Percentiles rank a stretch among this genome's conserved stretches.
Conservation (phyloP, 495 filamentous ascomycete genomes). For the Penicillium parvum region DNA sequence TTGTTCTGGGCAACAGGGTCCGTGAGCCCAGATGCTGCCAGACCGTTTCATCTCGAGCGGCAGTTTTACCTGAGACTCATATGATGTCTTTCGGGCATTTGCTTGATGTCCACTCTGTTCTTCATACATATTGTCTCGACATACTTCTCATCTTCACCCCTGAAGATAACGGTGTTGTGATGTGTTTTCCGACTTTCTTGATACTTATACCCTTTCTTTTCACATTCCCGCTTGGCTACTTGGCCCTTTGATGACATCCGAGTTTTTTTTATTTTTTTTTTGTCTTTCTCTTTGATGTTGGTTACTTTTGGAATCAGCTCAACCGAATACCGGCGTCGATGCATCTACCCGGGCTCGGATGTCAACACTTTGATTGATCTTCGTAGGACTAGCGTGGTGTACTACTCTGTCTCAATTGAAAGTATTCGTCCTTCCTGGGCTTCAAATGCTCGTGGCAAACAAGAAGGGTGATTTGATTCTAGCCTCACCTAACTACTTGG, state of each 20-base stretch:
- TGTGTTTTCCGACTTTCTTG: conserved; percentile 22
- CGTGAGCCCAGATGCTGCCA: not conserved
- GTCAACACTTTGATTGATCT: not conserved
- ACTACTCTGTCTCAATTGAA: not conserved
- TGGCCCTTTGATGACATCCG: conserved; percentile 16
- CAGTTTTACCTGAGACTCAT: not conserved
- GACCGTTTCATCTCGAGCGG: conserved; percentile 3
- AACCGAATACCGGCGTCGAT: conserved; percentile 8
- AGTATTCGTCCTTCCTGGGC: not conserved
- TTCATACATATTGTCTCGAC: conserved; percentile 18
- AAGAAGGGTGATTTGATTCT: not conserved
- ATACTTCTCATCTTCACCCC: conserved; percentile 9
- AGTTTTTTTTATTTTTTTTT: conserved; percentile 7
- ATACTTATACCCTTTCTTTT: conserved; percentile 30
- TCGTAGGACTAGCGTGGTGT: not conserved
- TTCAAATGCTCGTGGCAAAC: not conserved
- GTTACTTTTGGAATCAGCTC: conserved; percentile 10
- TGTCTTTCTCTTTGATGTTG: conserved; percentile 9
- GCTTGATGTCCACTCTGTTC: not conserved
- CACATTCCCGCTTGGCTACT: conserved; percentile 4
- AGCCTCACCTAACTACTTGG: too few relatives aligned
- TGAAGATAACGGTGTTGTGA: conserved; percentile 19
- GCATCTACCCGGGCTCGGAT: conserved; percentile 1
- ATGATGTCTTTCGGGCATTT: conserved; percentile 1
- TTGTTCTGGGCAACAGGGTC: too few relatives aligned